Evolutionary conservation across 2,329 filamentous ascomycete genomes (phyloP).

Genomic region (Parascedosporium putredinis): DNA sequence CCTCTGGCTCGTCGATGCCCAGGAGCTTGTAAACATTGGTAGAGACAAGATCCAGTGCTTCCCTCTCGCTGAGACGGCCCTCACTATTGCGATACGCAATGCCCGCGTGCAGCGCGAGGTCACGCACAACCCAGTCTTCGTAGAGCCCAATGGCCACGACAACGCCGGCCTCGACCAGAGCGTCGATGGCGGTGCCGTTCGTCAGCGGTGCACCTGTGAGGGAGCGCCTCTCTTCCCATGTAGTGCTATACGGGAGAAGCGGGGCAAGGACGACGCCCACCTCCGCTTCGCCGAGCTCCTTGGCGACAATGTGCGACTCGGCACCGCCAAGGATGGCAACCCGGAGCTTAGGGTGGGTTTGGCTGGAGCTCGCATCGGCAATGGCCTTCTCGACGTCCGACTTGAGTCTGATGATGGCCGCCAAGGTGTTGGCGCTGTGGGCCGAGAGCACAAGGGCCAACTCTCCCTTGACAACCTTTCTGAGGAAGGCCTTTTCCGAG

Average conservation of each 20-base stretch:
- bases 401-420: conserved; percentile 49
- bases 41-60: conserved; percentile 47
- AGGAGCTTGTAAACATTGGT: conserved; percentile 48
- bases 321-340: conserved; percentile 52
- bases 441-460: conserved; percentile 46
- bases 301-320: conserved; percentile 50
- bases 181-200: conserved; percentile 51
- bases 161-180: conserved; percentile 48
- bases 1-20: conserved; percentile 28
- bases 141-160: conserved; percentile 45
- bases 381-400: conserved; percentile 34
- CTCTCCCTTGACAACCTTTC: conserved; percentile 41
- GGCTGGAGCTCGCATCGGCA: neutral
- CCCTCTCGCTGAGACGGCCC: conserved; percentile 40
- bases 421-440: conserved; percentile 54
- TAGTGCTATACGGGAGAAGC: conserved; percentile 40
- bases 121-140: conserved; percentile 52
- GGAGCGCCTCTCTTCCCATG: conserved; percentile 53
- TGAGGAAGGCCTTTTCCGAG: conserved; percentile 39
- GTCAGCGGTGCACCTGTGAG: conserved; percentile 55
- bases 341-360: conserved; percentile 30
- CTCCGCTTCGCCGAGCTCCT: conserved; percentile 42
- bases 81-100: conserved; percentile 42
- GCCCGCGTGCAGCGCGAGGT: conserved; percentile 49
- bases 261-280: conserved; percentile 53